Evolutionary conservation across 2,329 filamentous ascomycete species (phyloP).

Genomic region (Diaporthe sp.): DNA sequence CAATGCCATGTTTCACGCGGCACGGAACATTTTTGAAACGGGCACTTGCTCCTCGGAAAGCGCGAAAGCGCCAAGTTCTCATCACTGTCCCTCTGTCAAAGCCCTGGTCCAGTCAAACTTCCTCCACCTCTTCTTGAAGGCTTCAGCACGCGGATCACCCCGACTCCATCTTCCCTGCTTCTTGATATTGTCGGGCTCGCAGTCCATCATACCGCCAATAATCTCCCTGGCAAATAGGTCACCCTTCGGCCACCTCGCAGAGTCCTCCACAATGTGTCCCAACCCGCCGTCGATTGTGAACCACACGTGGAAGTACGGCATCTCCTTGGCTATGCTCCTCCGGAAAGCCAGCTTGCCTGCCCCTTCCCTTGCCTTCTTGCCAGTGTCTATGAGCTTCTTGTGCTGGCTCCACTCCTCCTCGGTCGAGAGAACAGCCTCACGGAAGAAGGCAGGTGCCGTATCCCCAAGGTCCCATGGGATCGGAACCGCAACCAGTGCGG

Average conservation of each 20-base stretch:
- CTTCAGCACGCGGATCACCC: slow-evolving; percentile 78
- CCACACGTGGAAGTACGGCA: slow-evolving; percentile 99
- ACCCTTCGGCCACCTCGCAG: slow-evolving; percentile 86
- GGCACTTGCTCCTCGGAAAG: not conserved
- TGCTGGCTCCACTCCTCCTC: slow-evolving; percentile 98
- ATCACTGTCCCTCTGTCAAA: slow-evolving; percentile 56
- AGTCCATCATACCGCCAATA: slow-evolving; percentile 91
- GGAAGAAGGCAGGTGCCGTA: slow-evolving; percentile 94
- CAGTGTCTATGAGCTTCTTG: slow-evolving; percentile 93
- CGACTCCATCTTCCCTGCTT: slow-evolving; percentile 88
- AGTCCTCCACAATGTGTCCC: slow-evolving; percentile 92
- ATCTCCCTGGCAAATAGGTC: slow-evolving; percentile 95
- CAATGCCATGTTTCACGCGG: not conserved
- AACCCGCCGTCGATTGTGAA: slow-evolving; percentile 93
- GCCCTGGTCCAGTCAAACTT: slow-evolving; percentile 90
- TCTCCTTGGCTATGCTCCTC: slow-evolving; percentile 87
- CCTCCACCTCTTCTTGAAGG: slow-evolving; percentile 87
- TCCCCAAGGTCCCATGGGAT: slow-evolving; percentile 93
- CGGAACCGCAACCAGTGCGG: slow-evolving; percentile 87
- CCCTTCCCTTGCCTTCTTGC: slow-evolving; percentile 73
- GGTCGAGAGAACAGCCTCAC: slow-evolving; percentile 88
- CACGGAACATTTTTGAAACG: not conserved
- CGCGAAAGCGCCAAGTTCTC: not conserved
- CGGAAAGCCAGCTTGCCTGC: slow-evolving; percentile 87
- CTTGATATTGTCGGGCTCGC: slow-evolving; percentile 86